These are phyloP conservation scores for Incumbomyces lentus DNA, from an alignment of 2,329 filamentous ascomycete genomes.

Conservation along the genomic window DNA sequence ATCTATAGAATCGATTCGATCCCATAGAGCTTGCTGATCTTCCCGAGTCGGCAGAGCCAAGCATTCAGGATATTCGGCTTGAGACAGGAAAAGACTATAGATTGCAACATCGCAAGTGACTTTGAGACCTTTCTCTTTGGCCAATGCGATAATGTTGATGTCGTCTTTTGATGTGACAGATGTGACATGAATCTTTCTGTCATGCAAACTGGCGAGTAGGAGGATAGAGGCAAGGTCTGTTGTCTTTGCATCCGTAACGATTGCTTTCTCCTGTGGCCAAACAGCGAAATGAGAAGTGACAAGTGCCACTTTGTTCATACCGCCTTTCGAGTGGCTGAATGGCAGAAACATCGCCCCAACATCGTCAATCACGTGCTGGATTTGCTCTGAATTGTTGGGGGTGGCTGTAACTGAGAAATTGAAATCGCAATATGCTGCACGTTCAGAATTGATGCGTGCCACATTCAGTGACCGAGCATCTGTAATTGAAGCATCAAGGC, in stretches of 20 bases:
- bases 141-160: conserved; percentile 63
- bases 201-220: conserved; percentile 66
- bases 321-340: conserved; percentile 70
- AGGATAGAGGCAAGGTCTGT: conserved; percentile 73
- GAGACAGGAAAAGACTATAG: conserved; percentile 65
- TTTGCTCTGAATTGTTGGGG: conserved; percentile 62
- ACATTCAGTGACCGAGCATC: conserved; percentile 60
- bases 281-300: conserved; percentile 69
- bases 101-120: conserved; percentile 77
- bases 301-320: conserved; percentile 73
- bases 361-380: conserved; percentile 60
- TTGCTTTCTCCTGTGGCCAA: conserved; percentile 69
- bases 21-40: conserved; percentile 66
- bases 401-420: conserved; percentile 70
- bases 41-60: conserved; percentile 53
- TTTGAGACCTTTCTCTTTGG: conserved; percentile 70
- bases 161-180: conserved; percentile 74
- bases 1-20: conserved; percentile 61
- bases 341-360: conserved; percentile 74
- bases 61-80: conserved; percentile 58
- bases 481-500: conserved; percentile 61
- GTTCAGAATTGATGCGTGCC: conserved; percentile 61
- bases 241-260: conserved; percentile 70
- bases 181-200: conserved; percentile 66
- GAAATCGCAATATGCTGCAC: conserved; percentile 62